Base-by-base conservation (phyloP, 495 filamentous ascomycete genomes). In the Neurospora sp. region DNA sequence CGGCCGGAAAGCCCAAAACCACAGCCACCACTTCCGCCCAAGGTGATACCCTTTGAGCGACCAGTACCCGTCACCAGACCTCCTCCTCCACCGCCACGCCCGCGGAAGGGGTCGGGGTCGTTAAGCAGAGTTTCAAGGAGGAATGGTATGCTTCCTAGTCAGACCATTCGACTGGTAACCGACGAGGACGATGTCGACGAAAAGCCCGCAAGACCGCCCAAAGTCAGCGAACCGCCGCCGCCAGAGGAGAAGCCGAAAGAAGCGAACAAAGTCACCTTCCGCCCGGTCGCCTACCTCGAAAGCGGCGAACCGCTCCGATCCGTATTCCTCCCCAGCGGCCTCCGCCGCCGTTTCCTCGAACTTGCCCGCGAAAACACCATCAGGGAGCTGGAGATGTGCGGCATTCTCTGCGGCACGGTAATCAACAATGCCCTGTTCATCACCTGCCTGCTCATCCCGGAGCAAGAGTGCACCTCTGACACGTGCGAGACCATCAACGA, bases 371-470 rank as follows among this genome's bases (percentile, higher is more conserved):
- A 88, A 18, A 98, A 98, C 79, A 98, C 96, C 0, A 83, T 82
- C 35, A 85, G 83, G 8, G 97, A 96, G 71, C 86, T 98, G 18
- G 96, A 99, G 82, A 98, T 95, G 72, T 98, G 95, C 81, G 96
- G 95, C 31, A 92, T 99, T 71, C 88, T 99, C 20, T 97, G 93
- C 79, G 96, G 95, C 6, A 96, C 93, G 0, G 83, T 94, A 7
- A 91, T 97, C 77, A 93, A 93, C 69, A 98, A 98, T 82, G 96
- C 96, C 0, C 84, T 98, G 3, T 98, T 99, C 83, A 91, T 99
- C 71, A 91, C 90, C 5, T 89, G 90, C 70, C 87, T 99, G 5
- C 87, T 99, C 18, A 96, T 99, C 69, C 96, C 96, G 0, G 93
- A 97, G 76, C 96, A 99, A 78, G 90, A 89, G 37, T 90, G 91